Conservation (phyloP, 108 stramenopile species). For the Seminavis robusta region DNA sequence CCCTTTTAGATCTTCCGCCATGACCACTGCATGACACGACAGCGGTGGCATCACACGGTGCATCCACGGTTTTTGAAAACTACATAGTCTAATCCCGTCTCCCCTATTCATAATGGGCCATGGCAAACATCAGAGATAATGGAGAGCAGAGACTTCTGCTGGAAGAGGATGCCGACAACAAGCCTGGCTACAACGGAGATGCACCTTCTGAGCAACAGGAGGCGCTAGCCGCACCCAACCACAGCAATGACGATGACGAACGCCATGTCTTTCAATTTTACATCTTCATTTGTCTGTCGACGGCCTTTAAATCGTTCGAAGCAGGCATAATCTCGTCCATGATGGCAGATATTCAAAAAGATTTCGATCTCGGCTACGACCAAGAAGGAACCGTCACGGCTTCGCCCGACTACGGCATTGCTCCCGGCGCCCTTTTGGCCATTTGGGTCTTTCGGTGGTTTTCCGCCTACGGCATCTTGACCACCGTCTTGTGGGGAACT, state of each 20-base stretch:
- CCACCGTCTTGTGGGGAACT: background rate
- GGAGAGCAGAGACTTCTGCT: too few relatives aligned
- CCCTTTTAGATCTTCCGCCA: too few relatives aligned
- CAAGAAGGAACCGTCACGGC: conserved; percentile 10
- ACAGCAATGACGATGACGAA: background rate
- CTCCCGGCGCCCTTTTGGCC: conserved; percentile 3
- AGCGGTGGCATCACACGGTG: too few relatives aligned
- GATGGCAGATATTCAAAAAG: background rate
- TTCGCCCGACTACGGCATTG: conserved; percentile 15
- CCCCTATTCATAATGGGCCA: too few relatives aligned
- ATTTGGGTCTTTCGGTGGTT: conserved; percentile 1
- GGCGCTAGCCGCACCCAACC: too few relatives aligned
- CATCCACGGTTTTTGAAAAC: too few relatives aligned
- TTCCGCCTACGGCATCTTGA: background rate
- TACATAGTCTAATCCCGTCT: too few relatives aligned
- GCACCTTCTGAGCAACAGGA: too few relatives aligned
- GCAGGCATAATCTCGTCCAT: conserved; percentile 7
- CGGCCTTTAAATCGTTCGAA: conserved; percentile 6
- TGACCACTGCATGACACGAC: too few relatives aligned
- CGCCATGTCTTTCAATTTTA: background rate
- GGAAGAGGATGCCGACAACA: too few relatives aligned
- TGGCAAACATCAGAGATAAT: too few relatives aligned
- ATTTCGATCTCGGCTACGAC: background rate
- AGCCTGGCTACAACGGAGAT: too few relatives aligned
- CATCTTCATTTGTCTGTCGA: background rate